Conservation (phyloP, 768 basidiomycete species). For the Rubroboletus satanas region DNA sequence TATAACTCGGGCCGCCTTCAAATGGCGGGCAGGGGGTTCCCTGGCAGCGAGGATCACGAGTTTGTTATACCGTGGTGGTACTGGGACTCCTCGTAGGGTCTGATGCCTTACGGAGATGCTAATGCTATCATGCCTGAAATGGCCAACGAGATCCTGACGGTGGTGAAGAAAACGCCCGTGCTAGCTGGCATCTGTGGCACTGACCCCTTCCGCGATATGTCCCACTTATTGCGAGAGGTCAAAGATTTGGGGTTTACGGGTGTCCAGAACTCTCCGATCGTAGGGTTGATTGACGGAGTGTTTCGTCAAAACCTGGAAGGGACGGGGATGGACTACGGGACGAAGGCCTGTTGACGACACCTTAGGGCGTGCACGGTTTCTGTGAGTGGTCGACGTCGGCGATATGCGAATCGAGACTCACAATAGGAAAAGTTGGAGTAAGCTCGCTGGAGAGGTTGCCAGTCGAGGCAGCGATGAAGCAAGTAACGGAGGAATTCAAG, state of each 20-base stretch:
- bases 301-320: slow-evolving; percentile 31
- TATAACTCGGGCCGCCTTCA: slow-evolving; percentile 31
- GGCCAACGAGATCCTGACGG: slow-evolving; percentile 25
- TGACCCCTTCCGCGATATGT: slow-evolving; percentile 29
- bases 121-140: slow-evolving; percentile 30
- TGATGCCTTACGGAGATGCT: slow-evolving; percentile 30
- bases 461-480: slow-evolving; percentile 24
- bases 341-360: slow-evolving; percentile 27
- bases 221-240: slow-evolving; percentile 20
- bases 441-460: slow-evolving; percentile 25
- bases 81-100: slow-evolving; percentile 10
- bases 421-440: slow-evolving; percentile 16
- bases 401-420: neutral
- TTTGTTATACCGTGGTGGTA: neutral
- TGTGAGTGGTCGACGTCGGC: slow-evolving; percentile 9
- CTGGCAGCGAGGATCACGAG: slow-evolving; percentile 20
- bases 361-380: slow-evolving; percentile 25
- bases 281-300: slow-evolving; percentile 26
- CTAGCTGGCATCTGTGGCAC: slow-evolving; percentile 28
- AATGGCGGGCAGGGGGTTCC: slow-evolving; percentile 30
- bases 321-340: slow-evolving; percentile 29
- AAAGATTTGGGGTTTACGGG: slow-evolving; percentile 27
- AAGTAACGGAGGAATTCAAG: slow-evolving; percentile 20
- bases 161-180: slow-evolving; percentile 27
- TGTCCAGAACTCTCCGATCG: slow-evolving; percentile 29